A percentile compares a stretch with the other conserved stretches of the same genome.
Conservation (phyloP, 2,329 filamentous ascomycete species). For the Colletotrichum gigasporum region DNA sequence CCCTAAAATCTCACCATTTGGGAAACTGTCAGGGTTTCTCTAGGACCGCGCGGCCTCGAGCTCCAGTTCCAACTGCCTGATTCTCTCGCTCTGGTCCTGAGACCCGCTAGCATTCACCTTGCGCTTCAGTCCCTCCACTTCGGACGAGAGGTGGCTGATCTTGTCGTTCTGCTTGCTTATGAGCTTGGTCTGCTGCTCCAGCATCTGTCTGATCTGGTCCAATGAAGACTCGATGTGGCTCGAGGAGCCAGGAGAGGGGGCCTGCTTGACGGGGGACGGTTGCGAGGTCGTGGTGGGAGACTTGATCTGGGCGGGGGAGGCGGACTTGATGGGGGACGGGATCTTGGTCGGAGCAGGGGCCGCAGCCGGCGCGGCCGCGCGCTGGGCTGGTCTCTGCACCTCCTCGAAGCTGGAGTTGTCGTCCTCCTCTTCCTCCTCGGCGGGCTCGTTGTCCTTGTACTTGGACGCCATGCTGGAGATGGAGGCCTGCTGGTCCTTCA, state of each 20-base stretch:
- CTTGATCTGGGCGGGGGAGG: conserved; percentile 43
- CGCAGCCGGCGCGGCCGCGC: conserved; percentile 49
- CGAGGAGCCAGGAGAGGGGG: conserved; percentile 38
- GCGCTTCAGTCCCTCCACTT: conserved; percentile 85
- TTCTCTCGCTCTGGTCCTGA: conserved; percentile 73
- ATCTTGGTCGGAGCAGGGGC: conserved; percentile 51
- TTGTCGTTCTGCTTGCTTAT: conserved; percentile 82
- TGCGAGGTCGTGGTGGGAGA: conserved; percentile 24
- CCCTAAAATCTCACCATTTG: conserved; percentile 18
- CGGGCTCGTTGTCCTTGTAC: conserved; percentile 78
- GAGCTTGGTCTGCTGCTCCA: conserved; percentile 80
- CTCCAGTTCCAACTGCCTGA: conserved; percentile 74
- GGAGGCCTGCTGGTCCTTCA: conserved; percentile 87
- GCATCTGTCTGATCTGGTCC: conserved; percentile 78
- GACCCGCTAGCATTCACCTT: conserved; percentile 66
- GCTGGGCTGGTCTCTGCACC: conserved; percentile 77
- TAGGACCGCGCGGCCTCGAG: conserved; percentile 71
- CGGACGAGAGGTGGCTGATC: conserved; percentile 73
- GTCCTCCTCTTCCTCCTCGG: conserved; percentile 67
- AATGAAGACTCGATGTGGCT: conserved; percentile 70
- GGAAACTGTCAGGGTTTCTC: no score
- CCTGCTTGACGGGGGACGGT: conserved; percentile 29
- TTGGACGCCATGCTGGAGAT: conserved; percentile 87
- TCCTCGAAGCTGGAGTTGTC: conserved; percentile 89
- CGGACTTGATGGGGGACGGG: conserved; percentile 51